These are phyloP conservation scores for Phytophthora litchii DNA, from an alignment of 352 stramenopile species.

Conservation along the genomic window DNA sequence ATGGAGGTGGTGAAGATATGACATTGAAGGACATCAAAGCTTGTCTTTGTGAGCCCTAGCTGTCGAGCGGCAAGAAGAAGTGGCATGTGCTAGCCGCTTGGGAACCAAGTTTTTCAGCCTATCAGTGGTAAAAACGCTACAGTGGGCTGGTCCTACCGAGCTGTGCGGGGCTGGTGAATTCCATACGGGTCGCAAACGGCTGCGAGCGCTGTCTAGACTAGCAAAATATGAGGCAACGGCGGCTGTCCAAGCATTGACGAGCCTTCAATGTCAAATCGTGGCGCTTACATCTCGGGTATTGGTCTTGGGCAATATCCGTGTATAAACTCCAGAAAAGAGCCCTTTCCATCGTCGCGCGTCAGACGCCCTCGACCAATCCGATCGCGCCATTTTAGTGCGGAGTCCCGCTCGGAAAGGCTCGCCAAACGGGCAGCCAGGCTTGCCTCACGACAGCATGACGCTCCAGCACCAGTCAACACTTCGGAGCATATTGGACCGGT, in stretches of 20 bases:
- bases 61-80: neutral
- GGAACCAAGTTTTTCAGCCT: neutral
- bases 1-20: too few species aligned
- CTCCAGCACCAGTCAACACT: slow-evolving; percentile 7
- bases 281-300: slow-evolving; percentile 25
- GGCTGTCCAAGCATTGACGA: slow-evolving; percentile 5
- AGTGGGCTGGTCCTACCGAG: neutral
- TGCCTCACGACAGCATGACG: slow-evolving; percentile 10
- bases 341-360: slow-evolving; percentile 9
- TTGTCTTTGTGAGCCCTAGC: slow-evolving; percentile 11
- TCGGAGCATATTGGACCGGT: neutral
- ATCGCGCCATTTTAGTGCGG: slow-evolving; percentile 3
- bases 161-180: too few species aligned
- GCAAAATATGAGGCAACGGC: slow-evolving; percentile 6
- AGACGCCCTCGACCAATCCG: slow-evolving; percentile 19
- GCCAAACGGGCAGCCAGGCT: slow-evolving; percentile 7
- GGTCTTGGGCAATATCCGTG: slow-evolving; percentile 1
- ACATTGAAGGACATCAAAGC: neutral
- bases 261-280: slow-evolving; percentile 31
- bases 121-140: slow-evolving; percentile 18
- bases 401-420: too few species aligned
- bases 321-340: slow-evolving; percentile 11
- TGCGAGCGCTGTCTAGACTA: slow-evolving; percentile 18
- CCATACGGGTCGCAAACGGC: neutral
- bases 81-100: neutral